phyloP scores from a whole-genome alignment of 148 eudicot genomes.

The Nyssa sinensis region DNA sequence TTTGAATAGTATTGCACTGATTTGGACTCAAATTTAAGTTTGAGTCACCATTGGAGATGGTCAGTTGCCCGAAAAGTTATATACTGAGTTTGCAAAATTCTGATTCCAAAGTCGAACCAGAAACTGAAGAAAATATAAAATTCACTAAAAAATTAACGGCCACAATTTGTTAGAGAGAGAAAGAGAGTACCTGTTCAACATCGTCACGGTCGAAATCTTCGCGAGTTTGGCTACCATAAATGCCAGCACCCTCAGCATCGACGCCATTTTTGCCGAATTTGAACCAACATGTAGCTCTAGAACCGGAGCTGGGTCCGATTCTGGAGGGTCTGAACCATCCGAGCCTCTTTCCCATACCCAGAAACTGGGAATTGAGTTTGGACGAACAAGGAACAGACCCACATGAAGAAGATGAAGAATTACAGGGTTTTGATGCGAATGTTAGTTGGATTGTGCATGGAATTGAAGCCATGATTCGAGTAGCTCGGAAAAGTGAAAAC shows the following conservation, averaged over 20 bases:
- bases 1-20: too few relatives aligned
- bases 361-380: constrained; percentile 27
- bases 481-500: too few relatives aligned
- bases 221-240: constrained; percentile 88
- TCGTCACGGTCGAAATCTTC: constrained; percentile 92
- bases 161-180: too few relatives aligned
- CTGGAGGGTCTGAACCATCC: constrained; percentile 18
- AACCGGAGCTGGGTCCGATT: constrained; percentile 3
- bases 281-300: constrained; percentile 60
- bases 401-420: constrained; percentile 19
- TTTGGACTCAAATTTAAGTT: too few relatives aligned
- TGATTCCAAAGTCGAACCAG: too few relatives aligned
- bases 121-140: too few relatives aligned
- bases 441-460: constrained; percentile 25
- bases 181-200: constrained; percentile 80
- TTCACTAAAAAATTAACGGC: too few relatives aligned
- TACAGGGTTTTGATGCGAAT: constrained; percentile 17
- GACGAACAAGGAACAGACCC: background rate
- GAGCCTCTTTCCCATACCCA: constrained; percentile 24
- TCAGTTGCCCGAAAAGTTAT: background rate
- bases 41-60: too few relatives aligned
- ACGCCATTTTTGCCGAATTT: constrained; percentile 80
- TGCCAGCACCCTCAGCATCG: constrained; percentile 85
- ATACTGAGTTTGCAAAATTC: background rate
- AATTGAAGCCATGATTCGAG: constrained; percentile 33